Conservation (phyloP, 78 protist genomes). For the Dictyostelium brefeldianum region DNA sequence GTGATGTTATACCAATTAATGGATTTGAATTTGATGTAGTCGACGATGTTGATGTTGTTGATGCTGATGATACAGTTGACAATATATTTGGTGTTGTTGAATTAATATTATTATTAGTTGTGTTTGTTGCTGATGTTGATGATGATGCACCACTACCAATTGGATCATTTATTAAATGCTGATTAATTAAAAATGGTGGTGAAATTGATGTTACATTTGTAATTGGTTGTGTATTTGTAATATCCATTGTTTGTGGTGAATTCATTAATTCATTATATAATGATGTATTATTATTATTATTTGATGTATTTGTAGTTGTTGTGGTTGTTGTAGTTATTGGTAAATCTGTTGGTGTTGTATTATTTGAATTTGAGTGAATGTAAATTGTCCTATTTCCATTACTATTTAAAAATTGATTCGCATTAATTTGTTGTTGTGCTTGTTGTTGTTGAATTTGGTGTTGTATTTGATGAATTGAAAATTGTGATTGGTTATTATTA, state of each 20-base stretch:
- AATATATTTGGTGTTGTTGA: slow-evolving; percentile 5
- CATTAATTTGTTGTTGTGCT: slow-evolving; percentile 23
- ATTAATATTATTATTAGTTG: background rate
- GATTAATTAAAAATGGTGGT: background rate
- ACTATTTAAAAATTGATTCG: slow-evolving; percentile 7
- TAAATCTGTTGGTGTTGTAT: slow-evolving; percentile 8
- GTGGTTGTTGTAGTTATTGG: background rate
- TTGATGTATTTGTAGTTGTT: background rate
- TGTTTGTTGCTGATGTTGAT: background rate
- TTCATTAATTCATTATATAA: slow-evolving; percentile 1
- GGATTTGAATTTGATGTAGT: slow-evolving; percentile 19
- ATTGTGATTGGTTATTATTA: background rate
- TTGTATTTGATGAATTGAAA: slow-evolving; percentile 4
- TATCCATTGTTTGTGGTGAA: background rate
- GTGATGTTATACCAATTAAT: background rate
- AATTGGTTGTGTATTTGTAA: background rate
- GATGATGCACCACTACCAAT: background rate
- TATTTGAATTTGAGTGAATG: slow-evolving; percentile 17
- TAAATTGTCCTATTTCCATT: slow-evolving; percentile 29
- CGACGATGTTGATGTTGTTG: background rate
- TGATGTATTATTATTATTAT: background rate
- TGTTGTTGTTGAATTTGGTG: slow-evolving; percentile 15
- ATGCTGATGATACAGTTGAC: background rate
- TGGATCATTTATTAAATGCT: too few species aligned
- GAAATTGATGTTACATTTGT: background rate